Base-by-base conservation (phyloP, 495 filamentous ascomycete species). In the Aspergillus olivimuriae region DNA sequence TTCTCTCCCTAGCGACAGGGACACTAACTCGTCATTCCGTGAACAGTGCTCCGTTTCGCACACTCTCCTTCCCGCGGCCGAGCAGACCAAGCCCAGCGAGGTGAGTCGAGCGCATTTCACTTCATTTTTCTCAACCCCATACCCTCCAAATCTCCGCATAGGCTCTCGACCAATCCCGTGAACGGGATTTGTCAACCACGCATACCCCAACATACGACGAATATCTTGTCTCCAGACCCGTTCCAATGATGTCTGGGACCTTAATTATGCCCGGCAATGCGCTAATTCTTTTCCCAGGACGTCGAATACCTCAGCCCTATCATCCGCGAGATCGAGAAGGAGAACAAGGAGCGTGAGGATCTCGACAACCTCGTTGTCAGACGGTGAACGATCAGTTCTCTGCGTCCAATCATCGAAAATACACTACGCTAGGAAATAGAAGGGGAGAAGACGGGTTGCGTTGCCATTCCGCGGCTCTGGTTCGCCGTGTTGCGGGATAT, bases 291-390 rank as follows among this genome's bases (percentile, higher is more conserved):
- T n/a, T n/a, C n/a, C 42, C 68, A 95, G 85, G 89, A 94, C 52
- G 60, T 78, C 43, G 74, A 74, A 41, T 95, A 95, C 66, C 79
- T 95, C 16, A 72, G 76, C 52, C 83, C 82, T 28, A 82, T 92
- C 63, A 89, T 95, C 66, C 70, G 75, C 52, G 83, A 90, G 70
- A 81, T 95, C 62, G 78, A 88, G 70, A 77, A 83, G 52, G 90
- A 95, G 75, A 62, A 68, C 46, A 80, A 78, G 60, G 92, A 98
- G 76, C 77, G 83, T 57, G 72, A 73, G 36, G 87, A 90, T 55
- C 70, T 98, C 55, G 89, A 97, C 66, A 76, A 82, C 51, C 74
- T 96, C 74, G 70, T 82, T 43, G 61, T 91, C 57, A 81, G 76
- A 69, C 62, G 63, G 53, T 68, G 65, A 65, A 61, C 39, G 40